Percentiles rank a stretch among this genome's conserved stretches.
Evolutionary conservation across 306 rosid species (phyloP).

Genomic region (Sindora glabra): DNA sequence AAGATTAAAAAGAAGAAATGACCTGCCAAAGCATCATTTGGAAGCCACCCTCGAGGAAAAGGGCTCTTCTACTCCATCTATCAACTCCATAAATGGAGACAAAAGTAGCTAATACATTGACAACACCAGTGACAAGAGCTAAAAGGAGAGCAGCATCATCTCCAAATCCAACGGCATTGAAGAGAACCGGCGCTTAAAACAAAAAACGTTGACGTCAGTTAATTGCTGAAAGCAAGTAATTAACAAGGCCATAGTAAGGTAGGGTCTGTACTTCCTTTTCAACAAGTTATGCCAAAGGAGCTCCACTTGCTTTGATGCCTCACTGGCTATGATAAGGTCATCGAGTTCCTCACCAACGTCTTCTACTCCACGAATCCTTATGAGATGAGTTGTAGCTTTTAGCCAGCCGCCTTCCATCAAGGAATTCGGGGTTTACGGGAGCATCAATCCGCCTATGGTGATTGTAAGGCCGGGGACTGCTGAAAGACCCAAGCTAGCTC

Average conservation of each 20-base stretch:
- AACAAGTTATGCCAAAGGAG: constrained; percentile 68
- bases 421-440: constrained; percentile 88
- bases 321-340: constrained; percentile 72
- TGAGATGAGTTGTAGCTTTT: constrained; percentile 39
- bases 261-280: constrained; percentile 73
- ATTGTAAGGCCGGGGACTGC: constrained; percentile 79
- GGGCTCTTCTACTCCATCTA: constrained; percentile 81
- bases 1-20: neutral
- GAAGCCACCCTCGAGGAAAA: constrained; percentile 74
- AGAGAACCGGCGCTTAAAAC: constrained; percentile 84
- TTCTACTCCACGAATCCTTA: constrained; percentile 41
- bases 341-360: constrained; percentile 67
- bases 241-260: constrained; percentile 51
- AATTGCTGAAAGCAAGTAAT: constrained; percentile 88
- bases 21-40: constrained; percentile 94
- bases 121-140: constrained; percentile 77
- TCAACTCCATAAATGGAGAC: constrained; percentile 87
- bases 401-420: constrained; percentile 75
- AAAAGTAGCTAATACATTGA: constrained; percentile 56
- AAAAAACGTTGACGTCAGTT: constrained; percentile 84
- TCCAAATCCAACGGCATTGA: constrained; percentile 67
- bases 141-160: constrained; percentile 69
- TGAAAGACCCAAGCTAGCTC: constrained; percentile 89
- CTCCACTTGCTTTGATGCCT: constrained; percentile 44
- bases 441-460: constrained; percentile 49